Evolutionary conservation across 73 alveolate species (phyloP).

Genomic region (Stentor coeruleus): DNA sequence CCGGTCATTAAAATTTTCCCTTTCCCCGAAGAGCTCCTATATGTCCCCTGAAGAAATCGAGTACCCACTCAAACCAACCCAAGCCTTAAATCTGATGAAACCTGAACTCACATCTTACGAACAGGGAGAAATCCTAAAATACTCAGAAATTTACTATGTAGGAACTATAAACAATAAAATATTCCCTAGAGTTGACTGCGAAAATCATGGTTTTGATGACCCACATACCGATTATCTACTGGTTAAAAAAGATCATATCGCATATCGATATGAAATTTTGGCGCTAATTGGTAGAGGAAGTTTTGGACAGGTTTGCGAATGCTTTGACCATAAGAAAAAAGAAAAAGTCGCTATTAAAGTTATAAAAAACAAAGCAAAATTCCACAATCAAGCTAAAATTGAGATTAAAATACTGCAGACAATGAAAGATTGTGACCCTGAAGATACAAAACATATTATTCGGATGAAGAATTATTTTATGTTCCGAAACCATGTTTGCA

Average conservation of each 20-base stretch:
- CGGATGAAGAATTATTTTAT: constrained; percentile 41
- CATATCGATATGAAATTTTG: constrained; percentile 66
- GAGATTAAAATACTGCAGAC: constrained; percentile 51
- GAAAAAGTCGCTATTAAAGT: constrained; percentile 68
- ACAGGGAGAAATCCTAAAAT: constrained; percentile 28
- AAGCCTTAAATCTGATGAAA: not conserved
- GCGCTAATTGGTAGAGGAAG: constrained; percentile 74
- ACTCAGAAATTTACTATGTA: constrained; percentile 25
- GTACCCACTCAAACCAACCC: constrained; percentile 28
- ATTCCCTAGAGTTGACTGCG: not conserved
- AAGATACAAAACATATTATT: constrained; percentile 47
- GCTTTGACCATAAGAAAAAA: constrained; percentile 57
- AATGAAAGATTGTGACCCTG: constrained; percentile 36
- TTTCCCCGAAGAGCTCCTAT: too few relatives aligned
- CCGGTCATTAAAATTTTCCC: too few relatives aligned
- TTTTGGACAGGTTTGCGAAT: constrained; percentile 63
- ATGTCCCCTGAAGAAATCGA: too few relatives aligned
- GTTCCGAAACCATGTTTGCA: constrained; percentile 58
- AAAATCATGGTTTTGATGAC: constrained; percentile 76
- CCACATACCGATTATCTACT: constrained; percentile 73
- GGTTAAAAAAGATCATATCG: constrained; percentile 57
- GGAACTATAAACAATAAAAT: constrained; percentile 8
- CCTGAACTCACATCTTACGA: constrained; percentile 30
- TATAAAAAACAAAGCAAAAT: constrained; percentile 50
- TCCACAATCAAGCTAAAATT: constrained; percentile 53